A percentile compares a stretch with the other conserved stretches of the same genome.
Evolutionary conservation across 2,329 filamentous ascomycete species (phyloP).

Genomic region (Ploettnerulaceae sp.): DNA sequence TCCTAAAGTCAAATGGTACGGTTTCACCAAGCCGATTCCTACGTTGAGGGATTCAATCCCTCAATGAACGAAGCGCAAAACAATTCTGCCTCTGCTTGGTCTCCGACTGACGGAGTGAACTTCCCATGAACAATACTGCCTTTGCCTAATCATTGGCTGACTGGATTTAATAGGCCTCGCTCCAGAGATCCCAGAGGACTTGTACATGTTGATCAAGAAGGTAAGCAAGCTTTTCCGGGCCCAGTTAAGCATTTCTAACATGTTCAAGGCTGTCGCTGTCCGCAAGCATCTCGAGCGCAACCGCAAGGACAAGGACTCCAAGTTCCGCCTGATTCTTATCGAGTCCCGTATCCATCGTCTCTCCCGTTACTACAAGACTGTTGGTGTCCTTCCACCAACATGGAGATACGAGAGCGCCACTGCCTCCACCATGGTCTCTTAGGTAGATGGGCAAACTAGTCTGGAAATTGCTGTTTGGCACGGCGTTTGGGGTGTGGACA

Average conservation of each 20-base stretch:
- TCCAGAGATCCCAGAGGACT: constrained; percentile 97
- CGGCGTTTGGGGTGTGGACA: constrained; percentile 19
- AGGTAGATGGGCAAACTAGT: constrained; percentile 50
- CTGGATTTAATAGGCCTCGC: constrained; percentile 89
- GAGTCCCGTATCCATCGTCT: constrained; percentile 99
- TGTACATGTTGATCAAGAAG: constrained; percentile 99
- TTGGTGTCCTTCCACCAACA: constrained; percentile 76
- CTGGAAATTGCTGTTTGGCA: constrained; percentile 12
- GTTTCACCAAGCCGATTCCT: constrained; percentile 34
- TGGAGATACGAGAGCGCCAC: constrained; percentile 99
- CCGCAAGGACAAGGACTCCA: constrained; percentile 99
- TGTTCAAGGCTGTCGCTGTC: constrained; percentile 74
- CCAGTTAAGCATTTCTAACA: constrained; percentile 21
- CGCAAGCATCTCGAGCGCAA: constrained; percentile 99
- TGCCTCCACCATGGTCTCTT: constrained; percentile 88
- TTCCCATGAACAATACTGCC: constrained; percentile 48
- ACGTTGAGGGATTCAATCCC: constrained; percentile 34
- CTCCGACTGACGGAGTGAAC: constrained; percentile 80
- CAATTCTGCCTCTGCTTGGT: constrained; percentile 79
- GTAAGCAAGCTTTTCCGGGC: constrained; percentile 44
- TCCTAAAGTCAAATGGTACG: constrained; percentile 97
- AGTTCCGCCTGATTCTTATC: constrained; percentile 99
- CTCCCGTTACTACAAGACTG: constrained; percentile 99
- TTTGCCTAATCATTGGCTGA: constrained; percentile 88
- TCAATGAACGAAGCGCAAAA: constrained; percentile 23